Evolutionary conservation across 1,139 yeast genomes (phyloP).

Genomic region (Trichomonascaceae sp.): DNA sequence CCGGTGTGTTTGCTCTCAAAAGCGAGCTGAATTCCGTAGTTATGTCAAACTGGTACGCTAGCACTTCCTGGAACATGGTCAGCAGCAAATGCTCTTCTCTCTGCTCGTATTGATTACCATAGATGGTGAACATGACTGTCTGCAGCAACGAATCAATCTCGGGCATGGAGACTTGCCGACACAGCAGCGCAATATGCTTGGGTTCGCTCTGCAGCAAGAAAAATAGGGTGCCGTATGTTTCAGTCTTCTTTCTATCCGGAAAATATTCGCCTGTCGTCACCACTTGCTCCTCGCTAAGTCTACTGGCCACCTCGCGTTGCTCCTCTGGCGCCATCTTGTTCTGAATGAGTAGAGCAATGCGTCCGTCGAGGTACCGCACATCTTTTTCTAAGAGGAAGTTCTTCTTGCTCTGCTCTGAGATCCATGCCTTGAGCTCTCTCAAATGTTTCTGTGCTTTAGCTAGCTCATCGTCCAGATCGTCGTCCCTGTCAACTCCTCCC

Average conservation of each 20-base stretch:
- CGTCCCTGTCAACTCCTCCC: conserved; percentile 27
- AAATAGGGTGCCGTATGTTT: conserved; percentile 27
- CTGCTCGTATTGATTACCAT: conserved; percentile 32
- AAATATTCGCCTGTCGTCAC: conserved; percentile 12
- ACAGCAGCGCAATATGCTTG: conserved; percentile 26
- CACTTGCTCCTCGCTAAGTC: conserved; percentile 13
- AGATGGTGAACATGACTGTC: conserved; percentile 33
- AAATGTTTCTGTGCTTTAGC: conserved; percentile 26
- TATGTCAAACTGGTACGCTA: conserved; percentile 28
- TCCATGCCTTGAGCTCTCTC: conserved; percentile 24
- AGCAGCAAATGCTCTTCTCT: conserved; percentile 30
- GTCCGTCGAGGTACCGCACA: conserved; percentile 28
- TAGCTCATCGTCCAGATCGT: conserved; percentile 27
- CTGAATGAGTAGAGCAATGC: conserved; percentile 30
- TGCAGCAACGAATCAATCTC: conserved; percentile 30
- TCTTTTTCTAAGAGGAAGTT: conserved; percentile 30
- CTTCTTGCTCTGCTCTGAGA: conserved; percentile 27
- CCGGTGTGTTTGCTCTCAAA: conserved; percentile 31
- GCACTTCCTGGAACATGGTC: conserved; percentile 29
- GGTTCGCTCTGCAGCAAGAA: conserved; percentile 31
- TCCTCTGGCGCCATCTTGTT: conserved; percentile 30
- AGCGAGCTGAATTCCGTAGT: conserved; percentile 28
- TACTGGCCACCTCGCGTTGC: conserved; percentile 26
- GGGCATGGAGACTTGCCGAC: conserved; percentile 27
- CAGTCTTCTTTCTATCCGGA: conserved; percentile 22